Percentiles rank a stretch among this genome's conserved stretches.
Conservation (phyloP, 2,329 filamentous ascomycete species). For the Amylocarpus encephaloides region DNA sequence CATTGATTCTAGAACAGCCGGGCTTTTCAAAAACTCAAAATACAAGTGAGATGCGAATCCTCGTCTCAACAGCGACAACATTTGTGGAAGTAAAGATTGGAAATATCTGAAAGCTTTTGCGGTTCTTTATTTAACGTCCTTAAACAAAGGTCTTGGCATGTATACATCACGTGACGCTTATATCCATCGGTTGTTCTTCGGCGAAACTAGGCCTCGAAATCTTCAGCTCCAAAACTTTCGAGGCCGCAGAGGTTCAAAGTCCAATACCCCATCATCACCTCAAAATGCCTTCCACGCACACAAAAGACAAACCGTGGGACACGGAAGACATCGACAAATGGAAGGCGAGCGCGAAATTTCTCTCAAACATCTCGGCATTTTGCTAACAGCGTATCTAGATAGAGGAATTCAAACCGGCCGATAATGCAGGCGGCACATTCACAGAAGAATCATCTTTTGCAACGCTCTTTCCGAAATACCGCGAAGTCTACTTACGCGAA, state of each 20-base stretch:
- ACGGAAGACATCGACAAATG: conserved; percentile 97
- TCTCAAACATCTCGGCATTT: background rate
- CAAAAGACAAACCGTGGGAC: conserved; percentile 89
- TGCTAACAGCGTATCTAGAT: conserved; percentile 40
- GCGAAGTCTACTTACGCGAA: conserved; percentile 87
- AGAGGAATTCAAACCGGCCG: conserved; percentile 75
- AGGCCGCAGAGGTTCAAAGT: background rate
- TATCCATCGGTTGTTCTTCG: no score
- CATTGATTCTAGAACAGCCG: no score
- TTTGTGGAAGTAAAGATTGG: no score
- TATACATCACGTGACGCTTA: no score
- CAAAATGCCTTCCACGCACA: conserved; percentile 79
- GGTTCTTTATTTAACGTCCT: no score
- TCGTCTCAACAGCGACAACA: no score
- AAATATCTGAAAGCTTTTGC: no score
- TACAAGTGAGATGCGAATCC: no score
- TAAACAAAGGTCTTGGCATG: no score
- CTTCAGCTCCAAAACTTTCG: conserved; percentile 13
- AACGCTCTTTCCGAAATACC: conserved; percentile 89
- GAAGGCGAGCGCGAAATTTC: conserved; percentile 49
- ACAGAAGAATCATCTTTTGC: conserved; percentile 88
- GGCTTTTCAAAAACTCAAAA: no score
- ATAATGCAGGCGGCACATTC: conserved; percentile 82
- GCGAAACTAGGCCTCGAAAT: background rate
- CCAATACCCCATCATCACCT: conserved; percentile 13